phyloP scores from a whole-genome alignment of 768 basidiomycete genomes.

The Hygrocybe punicea region DNA sequence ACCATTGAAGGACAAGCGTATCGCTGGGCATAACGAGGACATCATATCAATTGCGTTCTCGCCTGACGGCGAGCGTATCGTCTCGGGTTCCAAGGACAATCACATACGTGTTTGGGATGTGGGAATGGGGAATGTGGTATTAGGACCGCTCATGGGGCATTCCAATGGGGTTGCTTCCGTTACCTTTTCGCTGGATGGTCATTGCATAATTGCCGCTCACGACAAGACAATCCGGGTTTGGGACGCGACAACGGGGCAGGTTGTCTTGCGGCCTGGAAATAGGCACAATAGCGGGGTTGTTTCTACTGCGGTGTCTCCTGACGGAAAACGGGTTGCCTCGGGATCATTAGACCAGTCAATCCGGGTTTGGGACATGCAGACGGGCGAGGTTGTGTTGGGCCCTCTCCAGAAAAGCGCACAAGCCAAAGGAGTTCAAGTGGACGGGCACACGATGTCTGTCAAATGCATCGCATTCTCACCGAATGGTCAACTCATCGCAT shows the following conservation, averaged over 20 bases:
- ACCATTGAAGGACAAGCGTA: too few species aligned
- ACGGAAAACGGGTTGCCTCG: neutral
- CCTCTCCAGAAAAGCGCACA: neutral
- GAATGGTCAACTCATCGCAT: neutral
- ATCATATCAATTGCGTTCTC: slow-evolving; percentile 46
- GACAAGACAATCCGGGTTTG: neutral
- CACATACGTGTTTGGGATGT: slow-evolving; percentile 65
- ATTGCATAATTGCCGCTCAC: neutral
- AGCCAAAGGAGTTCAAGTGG: neutral
- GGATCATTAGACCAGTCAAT: neutral
- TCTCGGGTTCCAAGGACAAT: slow-evolving; percentile 67
- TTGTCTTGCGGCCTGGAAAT: neutral
- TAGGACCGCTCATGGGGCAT: slow-evolving; percentile 41
- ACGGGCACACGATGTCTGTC: neutral
- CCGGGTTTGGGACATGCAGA: neutral
- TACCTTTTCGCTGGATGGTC: neutral
- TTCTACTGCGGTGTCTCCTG: neutral
- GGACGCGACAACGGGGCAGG: neutral
- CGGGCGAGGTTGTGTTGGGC: neutral
- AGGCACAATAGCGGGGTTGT: neutral
- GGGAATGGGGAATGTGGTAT: slow-evolving; percentile 52
- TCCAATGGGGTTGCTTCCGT: slow-evolving; percentile 12
- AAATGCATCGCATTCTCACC: neutral
- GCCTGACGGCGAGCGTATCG: slow-evolving; percentile 60
- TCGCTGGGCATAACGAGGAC: too few species aligned